Percentiles rank a stretch among this genome's conserved stretches.
Evolutionary conservation across 192 early-diverging fungal species (phyloP).

Genomic region (Coemansia sp.): DNA sequence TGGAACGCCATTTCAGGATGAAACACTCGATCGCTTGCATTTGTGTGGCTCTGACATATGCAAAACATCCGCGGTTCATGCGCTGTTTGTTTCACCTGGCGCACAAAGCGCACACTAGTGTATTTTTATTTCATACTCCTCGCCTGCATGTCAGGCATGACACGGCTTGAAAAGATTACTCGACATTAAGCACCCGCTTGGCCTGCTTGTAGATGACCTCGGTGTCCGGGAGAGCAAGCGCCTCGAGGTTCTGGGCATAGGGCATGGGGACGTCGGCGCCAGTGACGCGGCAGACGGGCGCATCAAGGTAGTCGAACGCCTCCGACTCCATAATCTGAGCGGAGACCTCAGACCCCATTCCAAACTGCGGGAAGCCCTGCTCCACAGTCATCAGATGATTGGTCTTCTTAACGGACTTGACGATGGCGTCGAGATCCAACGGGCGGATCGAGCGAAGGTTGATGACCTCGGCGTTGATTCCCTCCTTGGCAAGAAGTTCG

Average conservation of each 20-base stretch:
- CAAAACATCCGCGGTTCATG: background rate
- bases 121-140: too few species aligned
- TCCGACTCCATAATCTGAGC: conserved; percentile 98
- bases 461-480: conserved; percentile 85
- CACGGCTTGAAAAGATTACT: conserved; percentile 10
- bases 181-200: conserved; percentile 59
- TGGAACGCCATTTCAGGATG: too few species aligned
- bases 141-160: too few species aligned
- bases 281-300: conserved; percentile 87
- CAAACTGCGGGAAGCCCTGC: conserved; percentile 92
- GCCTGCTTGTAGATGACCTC: conserved; percentile 81
- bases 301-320: conserved; percentile 94
- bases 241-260: conserved; percentile 93
- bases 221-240: conserved; percentile 78
- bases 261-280: conserved; percentile 98
- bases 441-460: conserved; percentile 98
- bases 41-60: background rate
- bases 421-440: conserved; percentile 86
- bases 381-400: conserved; percentile 95
- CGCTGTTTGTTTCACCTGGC: background rate
- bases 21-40: background rate
- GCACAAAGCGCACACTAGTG: background rate
- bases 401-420: conserved; percentile 96
- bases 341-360: conserved; percentile 92
- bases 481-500: conserved; percentile 77